phyloP scores from a whole-genome alignment of 2,329 filamentous ascomycete genomes.

The Trichoderma oligosporum region DNA sequence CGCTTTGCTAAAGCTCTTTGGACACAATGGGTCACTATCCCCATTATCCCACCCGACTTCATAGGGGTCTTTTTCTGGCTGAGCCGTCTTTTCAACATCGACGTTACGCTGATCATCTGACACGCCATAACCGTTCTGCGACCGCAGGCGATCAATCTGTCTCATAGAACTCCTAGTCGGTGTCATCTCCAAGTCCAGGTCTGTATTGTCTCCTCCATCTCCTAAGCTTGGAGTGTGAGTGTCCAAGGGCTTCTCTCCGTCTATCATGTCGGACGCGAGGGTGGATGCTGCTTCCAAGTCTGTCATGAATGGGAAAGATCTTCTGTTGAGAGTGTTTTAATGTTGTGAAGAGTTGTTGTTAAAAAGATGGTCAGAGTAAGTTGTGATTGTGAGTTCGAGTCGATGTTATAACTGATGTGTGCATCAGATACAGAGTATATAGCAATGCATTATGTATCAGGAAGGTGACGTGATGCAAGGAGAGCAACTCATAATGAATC shows the following conservation, averaged over 20 bases:
- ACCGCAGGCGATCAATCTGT: conserved; percentile 26
- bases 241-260: neutral
- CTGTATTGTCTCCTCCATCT: neutral
- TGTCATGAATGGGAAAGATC: neutral
- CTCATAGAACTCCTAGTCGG: neutral
- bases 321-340: no score
- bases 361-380: no score
- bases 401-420: no score
- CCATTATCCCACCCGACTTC: conserved; percentile 53
- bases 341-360: no score
- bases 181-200: neutral
- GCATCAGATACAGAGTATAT: no score
- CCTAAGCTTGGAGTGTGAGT: neutral
- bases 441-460: conserved; percentile 6
- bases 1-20: conserved; percentile 61
- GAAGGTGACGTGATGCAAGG: conserved; percentile 12
- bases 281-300: conserved; percentile 11
- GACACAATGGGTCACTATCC: conserved; percentile 69
- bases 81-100: neutral
- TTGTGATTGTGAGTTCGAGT: no score
- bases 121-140: conserved; percentile 45
- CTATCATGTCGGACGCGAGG: conserved; percentile 6
- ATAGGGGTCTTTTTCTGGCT: conserved; percentile 46
- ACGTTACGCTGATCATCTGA: conserved; percentile 29
- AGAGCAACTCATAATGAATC: conserved; percentile 1